A percentile compares a stretch with the other conserved stretches of the same genome.
Evolutionary conservation across 2,329 filamentous ascomycete genomes (phyloP).

Genomic region (Cladosporium austrohemisphaericum): DNA sequence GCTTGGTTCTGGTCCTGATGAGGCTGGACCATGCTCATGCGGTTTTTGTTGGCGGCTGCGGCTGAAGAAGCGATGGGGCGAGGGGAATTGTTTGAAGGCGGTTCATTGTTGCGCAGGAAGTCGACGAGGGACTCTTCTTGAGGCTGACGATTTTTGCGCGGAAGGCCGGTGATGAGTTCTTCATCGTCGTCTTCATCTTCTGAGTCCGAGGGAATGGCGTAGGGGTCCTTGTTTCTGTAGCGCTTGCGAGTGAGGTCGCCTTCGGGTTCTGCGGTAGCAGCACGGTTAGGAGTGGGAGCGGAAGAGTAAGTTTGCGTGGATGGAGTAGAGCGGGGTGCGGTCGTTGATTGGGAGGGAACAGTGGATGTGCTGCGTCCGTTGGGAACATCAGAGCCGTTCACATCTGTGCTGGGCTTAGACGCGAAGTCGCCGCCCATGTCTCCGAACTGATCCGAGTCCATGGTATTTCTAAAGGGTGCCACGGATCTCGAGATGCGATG

Average conservation of each 20-base stretch:
- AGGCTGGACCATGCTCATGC: conserved; percentile 15
- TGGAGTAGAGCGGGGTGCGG: not conserved
- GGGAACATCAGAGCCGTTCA: not conserved
- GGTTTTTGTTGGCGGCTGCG: conserved; percentile 24
- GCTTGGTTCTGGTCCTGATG: not conserved
- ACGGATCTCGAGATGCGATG: conserved; percentile 77
- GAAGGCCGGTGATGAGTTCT: conserved; percentile 43
- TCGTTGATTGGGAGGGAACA: conserved; percentile 5
- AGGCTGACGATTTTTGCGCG: conserved; percentile 32
- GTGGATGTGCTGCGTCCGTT: not conserved
- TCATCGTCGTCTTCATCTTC: conserved; percentile 59
- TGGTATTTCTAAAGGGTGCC: conserved; percentile 77
- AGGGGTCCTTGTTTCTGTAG: conserved; percentile 78
- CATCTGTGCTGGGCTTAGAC: not conserved
- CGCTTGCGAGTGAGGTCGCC: conserved; percentile 66
- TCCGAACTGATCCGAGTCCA: conserved; percentile 78
- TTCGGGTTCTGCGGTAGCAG: not conserved
- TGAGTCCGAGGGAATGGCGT: conserved; percentile 70
- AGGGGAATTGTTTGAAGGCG: conserved; percentile 42
- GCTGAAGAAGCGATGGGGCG: conserved; percentile 16
- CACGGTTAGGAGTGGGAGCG: not conserved
- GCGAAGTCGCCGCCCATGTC: conserved; percentile 7
- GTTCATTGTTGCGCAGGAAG: conserved; percentile 67
- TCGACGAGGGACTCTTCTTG: conserved; percentile 67
- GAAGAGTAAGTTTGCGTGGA: not conserved